These are phyloP conservation scores for Backusella circina DNA, from an alignment of 192 early-diverging fungal species.

Conservation along the genomic window DNA sequence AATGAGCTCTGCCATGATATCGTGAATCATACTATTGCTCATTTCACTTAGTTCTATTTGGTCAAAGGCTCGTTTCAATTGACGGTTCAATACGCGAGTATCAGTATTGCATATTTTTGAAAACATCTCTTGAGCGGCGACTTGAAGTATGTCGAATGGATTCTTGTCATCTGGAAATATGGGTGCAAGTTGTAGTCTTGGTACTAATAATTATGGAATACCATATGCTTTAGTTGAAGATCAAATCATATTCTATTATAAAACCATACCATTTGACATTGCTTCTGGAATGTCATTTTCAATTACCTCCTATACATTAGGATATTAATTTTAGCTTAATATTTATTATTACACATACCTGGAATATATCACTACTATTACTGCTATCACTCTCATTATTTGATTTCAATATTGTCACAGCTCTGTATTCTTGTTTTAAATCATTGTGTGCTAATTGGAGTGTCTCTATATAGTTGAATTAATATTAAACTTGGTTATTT, in stretches of 20 bases:
- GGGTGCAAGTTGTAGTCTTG: background rate
- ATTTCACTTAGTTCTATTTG: conserved; percentile 50
- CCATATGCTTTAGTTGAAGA: background rate
- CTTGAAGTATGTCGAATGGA: background rate
- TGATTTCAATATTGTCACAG: background rate
- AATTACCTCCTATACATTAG: background rate
- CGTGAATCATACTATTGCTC: conserved; percentile 55
- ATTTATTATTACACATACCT: background rate
- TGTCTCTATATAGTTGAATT: background rate
- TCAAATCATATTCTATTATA: background rate
- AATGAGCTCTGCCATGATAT: conserved; percentile 45
- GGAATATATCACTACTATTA: background rate
- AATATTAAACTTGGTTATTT: background rate
- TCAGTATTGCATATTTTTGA: conserved; percentile 42
- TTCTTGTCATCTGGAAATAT: conserved; percentile 1
- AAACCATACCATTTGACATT: conserved; percentile 1
- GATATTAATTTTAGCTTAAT: background rate
- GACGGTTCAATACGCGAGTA: conserved; percentile 48
- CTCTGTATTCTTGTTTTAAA: background rate
- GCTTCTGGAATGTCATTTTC: conserved; percentile 1
- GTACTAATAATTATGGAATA: background rate
- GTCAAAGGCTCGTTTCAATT: conserved; percentile 51
- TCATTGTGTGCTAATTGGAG: background rate
- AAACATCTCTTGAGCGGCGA: background rate
- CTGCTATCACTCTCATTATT: background rate